Conservation (phyloP, 106 monocot species). For the Gastrodia elata region DNA sequence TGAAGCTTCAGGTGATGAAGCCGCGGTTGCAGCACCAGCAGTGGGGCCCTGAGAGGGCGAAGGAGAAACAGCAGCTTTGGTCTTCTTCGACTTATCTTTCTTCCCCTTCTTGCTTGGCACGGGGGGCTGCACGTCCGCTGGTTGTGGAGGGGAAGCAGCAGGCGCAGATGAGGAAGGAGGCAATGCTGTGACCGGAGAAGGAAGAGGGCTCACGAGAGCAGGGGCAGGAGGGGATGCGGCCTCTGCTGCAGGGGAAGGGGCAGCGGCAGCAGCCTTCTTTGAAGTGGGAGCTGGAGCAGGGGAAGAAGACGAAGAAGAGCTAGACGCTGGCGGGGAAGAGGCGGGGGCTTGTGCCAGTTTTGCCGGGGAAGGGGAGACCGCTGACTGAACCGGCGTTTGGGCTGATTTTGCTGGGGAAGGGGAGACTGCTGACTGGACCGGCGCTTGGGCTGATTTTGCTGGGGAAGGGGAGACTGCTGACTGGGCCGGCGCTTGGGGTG, state of each 20-base stretch:
- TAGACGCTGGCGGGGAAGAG: background rate
- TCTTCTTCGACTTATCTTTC: slow-evolving; percentile 9
- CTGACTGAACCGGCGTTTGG: no score
- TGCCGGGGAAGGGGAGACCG: background rate
- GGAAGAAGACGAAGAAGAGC: background rate
- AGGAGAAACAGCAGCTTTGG: background rate
- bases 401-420: background rate
- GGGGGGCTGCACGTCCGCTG: slow-evolving; percentile 3
- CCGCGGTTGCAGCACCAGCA: background rate
- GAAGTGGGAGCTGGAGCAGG: background rate
- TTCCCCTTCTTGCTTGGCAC: slow-evolving; percentile 9
- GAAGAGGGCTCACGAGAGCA: background rate
- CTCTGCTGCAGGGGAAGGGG: slow-evolving; percentile 5
- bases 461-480: background rate
- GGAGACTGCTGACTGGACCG: background rate
- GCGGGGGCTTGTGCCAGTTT: background rate
- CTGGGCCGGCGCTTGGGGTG: background rate
- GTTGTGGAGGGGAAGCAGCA: background rate
- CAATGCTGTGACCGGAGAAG: background rate
- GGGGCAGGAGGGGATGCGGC: background rate
- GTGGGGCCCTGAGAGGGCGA: background rate
- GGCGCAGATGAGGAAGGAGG: background rate
- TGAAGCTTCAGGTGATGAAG: background rate
- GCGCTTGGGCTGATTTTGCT: background rate
- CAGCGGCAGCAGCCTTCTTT: background rate